Conservation (phyloP, 2,329 filamentous ascomycete genomes). For the Aspergillus sp. region DNA sequence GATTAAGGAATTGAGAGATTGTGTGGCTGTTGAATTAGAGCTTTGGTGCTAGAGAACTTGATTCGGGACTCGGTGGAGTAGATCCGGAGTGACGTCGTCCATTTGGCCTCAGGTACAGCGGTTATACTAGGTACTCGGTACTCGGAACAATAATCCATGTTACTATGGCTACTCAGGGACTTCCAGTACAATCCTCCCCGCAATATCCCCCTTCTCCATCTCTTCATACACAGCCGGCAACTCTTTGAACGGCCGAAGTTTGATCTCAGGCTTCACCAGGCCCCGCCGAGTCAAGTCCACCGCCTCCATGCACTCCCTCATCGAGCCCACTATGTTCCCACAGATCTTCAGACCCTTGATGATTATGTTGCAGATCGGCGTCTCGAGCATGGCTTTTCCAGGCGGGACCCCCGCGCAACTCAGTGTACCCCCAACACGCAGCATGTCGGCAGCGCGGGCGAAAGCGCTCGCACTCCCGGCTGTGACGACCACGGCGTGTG, state of each 20-base stretch:
- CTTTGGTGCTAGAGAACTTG: neutral
- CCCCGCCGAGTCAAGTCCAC: constrained; percentile 45
- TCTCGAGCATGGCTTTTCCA: constrained; percentile 39
- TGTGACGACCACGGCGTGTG: constrained; percentile 44
- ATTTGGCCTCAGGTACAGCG: neutral
- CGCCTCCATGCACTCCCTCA: constrained; percentile 49
- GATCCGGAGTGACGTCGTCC: neutral
- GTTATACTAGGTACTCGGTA: neutral
- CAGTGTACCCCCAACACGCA: constrained; percentile 44
- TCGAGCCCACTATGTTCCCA: constrained; percentile 46
- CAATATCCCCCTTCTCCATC: constrained; percentile 46
- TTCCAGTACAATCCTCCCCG: constrained; percentile 42
- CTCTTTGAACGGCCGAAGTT: constrained; percentile 44
- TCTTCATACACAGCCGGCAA: constrained; percentile 45
- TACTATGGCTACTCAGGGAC: neutral
- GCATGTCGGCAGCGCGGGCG: constrained; percentile 44
- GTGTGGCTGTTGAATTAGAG: neutral
- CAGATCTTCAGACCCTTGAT: constrained; percentile 47
- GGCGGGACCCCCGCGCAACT: constrained; percentile 48
- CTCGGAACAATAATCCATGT: neutral
- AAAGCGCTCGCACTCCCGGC: constrained; percentile 45
- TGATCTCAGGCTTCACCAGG: constrained; percentile 43
- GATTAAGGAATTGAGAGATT: neutral
- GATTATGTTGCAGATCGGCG: constrained; percentile 44
- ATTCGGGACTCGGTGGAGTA: neutral